Percentiles rank a stretch among this genome's conserved stretches.
phyloP scores from a whole-genome alignment of 441 rosid genomes.

The Macaranga tanarius region DNA sequence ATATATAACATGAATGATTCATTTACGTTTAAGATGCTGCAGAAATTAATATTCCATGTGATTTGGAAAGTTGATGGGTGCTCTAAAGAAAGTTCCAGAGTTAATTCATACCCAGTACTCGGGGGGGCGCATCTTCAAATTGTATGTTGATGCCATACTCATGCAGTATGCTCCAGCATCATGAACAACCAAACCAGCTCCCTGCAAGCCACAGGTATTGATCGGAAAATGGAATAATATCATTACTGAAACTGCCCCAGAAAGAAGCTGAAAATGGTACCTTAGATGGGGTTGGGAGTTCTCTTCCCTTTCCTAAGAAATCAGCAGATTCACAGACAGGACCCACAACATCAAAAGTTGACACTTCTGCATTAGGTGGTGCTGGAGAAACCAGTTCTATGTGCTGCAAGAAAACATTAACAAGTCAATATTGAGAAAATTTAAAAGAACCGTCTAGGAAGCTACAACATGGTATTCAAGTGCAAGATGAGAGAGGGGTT shows the following conservation, averaged over 20 bases:
- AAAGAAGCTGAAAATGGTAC: slow-evolving; percentile 31
- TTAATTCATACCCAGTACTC: slow-evolving; percentile 80
- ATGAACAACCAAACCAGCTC: slow-evolving; percentile 90
- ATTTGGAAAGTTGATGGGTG: neutral
- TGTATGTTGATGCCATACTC: slow-evolving; percentile 99
- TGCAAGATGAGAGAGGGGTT: neutral
- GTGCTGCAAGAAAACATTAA: slow-evolving; percentile 52
- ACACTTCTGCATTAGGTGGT: slow-evolving; percentile 51
- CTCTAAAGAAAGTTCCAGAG: neutral
- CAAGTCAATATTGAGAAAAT: slow-evolving; percentile 15
- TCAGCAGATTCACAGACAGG: slow-evolving; percentile 99
- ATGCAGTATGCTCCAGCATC: slow-evolving; percentile 99
- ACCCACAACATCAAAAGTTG: slow-evolving; percentile 90
- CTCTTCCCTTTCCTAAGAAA: slow-evolving; percentile 94
- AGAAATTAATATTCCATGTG: neutral
- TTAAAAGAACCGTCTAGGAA: slow-evolving; percentile 2
- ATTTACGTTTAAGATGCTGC: neutral
- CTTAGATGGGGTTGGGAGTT: slow-evolving; percentile 85
- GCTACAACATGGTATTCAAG: neutral
- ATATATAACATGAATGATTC: no score
- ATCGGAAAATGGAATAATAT: slow-evolving; percentile 18
- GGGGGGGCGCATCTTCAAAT: slow-evolving; percentile 98
- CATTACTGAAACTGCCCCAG: neutral
- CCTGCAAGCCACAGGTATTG: slow-evolving; percentile 44
- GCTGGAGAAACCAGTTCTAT: slow-evolving; percentile 91